Base-by-base conservation (phyloP, 257 asterid genomes). In the Haberlea rhodopensis region DNA sequence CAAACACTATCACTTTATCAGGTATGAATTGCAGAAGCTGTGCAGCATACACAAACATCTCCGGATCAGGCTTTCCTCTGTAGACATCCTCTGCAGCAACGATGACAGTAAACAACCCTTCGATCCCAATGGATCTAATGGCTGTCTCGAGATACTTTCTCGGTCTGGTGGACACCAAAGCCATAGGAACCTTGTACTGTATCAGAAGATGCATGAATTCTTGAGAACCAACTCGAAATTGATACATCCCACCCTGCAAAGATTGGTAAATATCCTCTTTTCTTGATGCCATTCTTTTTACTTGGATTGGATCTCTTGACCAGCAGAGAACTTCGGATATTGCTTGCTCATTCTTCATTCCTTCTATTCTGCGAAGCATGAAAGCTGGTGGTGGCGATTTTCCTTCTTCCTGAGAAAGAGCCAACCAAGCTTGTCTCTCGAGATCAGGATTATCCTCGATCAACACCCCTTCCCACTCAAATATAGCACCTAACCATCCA, bases 271-370 rank as follows among this genome's bases (percentile, higher is more conserved):
- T 85, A 73, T 87, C 97, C 79, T 92, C 98, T 80, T 81, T 89
- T 59, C 96, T 70, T 18, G 75, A 25, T 2, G 96, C 81, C 84
- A 92, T 71, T 77, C 89, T 77, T 73, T 70, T 87, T 61, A 89
- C 15, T 45, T 80, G 80, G 53, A 69, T 71, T 0, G 88, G 89
- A 73, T 92, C 96, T 63, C 98, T 84, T 3, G 97, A 82, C 98
- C 97, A 92, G 73, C 97, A 92, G 32, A 92, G 95, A 68, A 92
- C 97, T 70, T 92, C 97, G 0, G 95, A 78, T n/a, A 92, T 89
- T 1, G 97, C 98, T 67, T 92, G 98, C 84, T 92, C 98, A 5
- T 81, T 92, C 68, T 92, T 92, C 98, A 92, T 92, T 23, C 98
- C 98, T 71, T 87, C 94, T 1, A 92, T 79, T 63, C 98, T 76